A percentile compares a stretch with the other conserved stretches of the same genome.
Evolutionary conservation across 306 rosid genomes (phyloP).

Genomic region (Boehmeria nivea): DNA sequence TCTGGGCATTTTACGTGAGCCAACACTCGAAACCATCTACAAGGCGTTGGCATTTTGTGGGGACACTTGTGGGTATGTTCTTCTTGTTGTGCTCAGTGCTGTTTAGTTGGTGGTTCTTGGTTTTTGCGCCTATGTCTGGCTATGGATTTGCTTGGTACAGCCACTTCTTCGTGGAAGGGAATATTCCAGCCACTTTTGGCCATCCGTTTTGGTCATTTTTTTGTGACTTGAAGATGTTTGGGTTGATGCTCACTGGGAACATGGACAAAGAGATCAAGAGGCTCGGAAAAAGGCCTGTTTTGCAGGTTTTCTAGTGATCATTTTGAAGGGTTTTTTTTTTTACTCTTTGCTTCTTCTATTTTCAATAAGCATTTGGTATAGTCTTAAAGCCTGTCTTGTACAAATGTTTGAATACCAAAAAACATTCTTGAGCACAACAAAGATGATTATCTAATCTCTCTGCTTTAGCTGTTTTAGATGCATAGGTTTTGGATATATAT

Average conservation of each 20-base stretch:
- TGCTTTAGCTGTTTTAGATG: too few species aligned
- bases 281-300: slow-evolving; percentile 92
- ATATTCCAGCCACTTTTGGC: slow-evolving; percentile 77
- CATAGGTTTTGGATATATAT: too few species aligned
- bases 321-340: too few species aligned
- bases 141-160: slow-evolving; percentile 98
- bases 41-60: slow-evolving; percentile 89
- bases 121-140: slow-evolving; percentile 68
- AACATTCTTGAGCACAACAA: too few species aligned
- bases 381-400: too few species aligned
- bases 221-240: slow-evolving; percentile 89
- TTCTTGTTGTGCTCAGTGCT: slow-evolving; percentile 54
- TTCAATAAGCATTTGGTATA: too few species aligned
- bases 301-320: slow-evolving; percentile 49
- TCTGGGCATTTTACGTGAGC: slow-evolving; percentile 84
- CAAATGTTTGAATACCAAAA: too few species aligned
- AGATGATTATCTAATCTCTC: too few species aligned
- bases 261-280: slow-evolving; percentile 99
- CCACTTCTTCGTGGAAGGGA: slow-evolving; percentile 86
- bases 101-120: slow-evolving; percentile 75
- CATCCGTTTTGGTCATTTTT: slow-evolving; percentile 91
- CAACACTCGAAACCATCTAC: slow-evolving; percentile 89
- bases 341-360: too few species aligned
- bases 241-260: slow-evolving; percentile 80
- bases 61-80: slow-evolving; percentile 52